These are phyloP conservation scores for Corymbia maculata DNA, from an alignment of 345 rosid species.

Conservation along the genomic window DNA sequence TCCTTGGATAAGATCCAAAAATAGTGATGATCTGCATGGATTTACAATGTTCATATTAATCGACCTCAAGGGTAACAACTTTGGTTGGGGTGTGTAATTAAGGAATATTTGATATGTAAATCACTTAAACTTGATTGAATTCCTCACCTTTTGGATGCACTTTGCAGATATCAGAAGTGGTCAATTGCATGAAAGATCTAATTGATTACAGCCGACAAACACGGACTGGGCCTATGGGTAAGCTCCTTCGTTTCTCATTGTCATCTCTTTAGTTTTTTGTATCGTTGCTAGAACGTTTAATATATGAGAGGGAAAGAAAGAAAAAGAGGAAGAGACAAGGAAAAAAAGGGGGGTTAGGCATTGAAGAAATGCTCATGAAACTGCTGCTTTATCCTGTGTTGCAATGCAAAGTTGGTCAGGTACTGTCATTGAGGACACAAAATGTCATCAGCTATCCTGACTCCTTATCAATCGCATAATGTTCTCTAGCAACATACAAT, in stretches of 20 bases:
- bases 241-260: constrained; percentile 5
- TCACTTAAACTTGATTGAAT: not conserved
- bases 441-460: not conserved
- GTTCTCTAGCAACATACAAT: not conserved
- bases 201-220: constrained; percentile 94
- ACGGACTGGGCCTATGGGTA: constrained; percentile 95
- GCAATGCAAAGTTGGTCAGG: not conserved
- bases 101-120: not conserved
- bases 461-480: not conserved
- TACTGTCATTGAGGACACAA: not conserved
- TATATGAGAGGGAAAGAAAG: not conserved
- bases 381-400: no score
- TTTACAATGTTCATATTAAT: not conserved
- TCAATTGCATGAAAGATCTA: constrained; percentile 97
- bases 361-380: no score
- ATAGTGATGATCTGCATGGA: not conserved
- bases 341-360: no score
- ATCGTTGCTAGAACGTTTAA: not conserved
- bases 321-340: no score
- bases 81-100: not conserved
- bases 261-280: not conserved
- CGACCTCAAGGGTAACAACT: not conserved
- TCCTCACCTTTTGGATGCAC: not conserved
- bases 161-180: constrained; percentile 90
- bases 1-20: not conserved